Conservation (phyloP, 75 land plant species). For the Sequoiadendron giganteum region DNA sequence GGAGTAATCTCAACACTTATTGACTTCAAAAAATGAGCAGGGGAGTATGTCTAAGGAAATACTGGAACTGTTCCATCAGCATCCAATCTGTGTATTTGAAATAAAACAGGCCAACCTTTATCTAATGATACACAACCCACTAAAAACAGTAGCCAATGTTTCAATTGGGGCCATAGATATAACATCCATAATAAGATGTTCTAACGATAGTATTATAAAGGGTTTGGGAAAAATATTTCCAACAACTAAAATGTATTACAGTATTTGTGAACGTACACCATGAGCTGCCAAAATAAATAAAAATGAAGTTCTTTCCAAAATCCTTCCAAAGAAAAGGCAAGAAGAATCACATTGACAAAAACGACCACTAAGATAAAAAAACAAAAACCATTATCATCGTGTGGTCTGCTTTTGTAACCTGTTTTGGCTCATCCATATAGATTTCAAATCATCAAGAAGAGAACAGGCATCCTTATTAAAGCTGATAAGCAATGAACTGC, state of each 20-base stretch:
- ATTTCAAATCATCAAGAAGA: not conserved
- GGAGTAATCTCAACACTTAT: too few species aligned
- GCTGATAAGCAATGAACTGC: not conserved
- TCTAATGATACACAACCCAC: not conserved
- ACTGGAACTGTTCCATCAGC: too few species aligned
- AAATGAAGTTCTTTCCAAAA: too few species aligned
- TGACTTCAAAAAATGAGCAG: too few species aligned
- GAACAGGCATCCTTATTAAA: not conserved
- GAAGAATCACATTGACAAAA: not conserved
- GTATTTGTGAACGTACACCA: not conserved
- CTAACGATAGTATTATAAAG: not conserved
- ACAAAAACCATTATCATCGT: not conserved
- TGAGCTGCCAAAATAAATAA: too few species aligned
- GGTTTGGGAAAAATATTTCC: not conserved
- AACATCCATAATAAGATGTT: too few species aligned
- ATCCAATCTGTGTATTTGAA: too few species aligned
- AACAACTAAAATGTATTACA: not conserved
- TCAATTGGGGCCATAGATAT: not conserved
- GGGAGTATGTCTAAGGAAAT: too few species aligned
- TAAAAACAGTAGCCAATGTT: not conserved
- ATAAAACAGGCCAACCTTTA: too few species aligned
- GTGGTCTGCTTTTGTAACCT: not conserved
- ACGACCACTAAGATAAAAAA: not conserved
- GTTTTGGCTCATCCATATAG: not conserved
- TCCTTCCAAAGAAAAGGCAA: not conserved